Conservation (phyloP, 202 grass and related monocot genomes). For the Dendrocalamus latiflorus region DNA sequence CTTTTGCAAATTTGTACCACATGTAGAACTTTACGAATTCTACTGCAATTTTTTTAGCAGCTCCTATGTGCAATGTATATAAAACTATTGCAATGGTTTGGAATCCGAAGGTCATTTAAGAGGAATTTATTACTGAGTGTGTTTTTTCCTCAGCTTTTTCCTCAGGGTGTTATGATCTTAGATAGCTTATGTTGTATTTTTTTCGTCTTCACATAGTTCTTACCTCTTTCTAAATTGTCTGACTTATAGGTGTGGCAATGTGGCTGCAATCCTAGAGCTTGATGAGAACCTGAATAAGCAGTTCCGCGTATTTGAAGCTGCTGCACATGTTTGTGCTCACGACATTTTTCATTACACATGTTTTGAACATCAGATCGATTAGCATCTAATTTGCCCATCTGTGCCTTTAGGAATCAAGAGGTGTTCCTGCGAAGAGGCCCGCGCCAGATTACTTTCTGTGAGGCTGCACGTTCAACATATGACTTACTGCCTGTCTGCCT, state of each 20-base stretch:
- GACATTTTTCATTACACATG: not conserved
- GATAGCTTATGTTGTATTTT: not conserved
- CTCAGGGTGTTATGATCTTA: not conserved
- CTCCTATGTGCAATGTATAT: not conserved
- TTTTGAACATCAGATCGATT: not conserved
- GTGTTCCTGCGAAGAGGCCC: constrained; percentile 85
- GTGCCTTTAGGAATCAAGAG: constrained; percentile 76
- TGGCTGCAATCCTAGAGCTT: constrained; percentile 96
- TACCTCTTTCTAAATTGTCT: constrained; percentile 15
- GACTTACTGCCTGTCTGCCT: not conserved
- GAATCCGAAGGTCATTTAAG: not conserved
- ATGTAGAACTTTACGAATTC: not conserved
- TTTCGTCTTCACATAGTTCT: not conserved
- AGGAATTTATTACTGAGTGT: not conserved
- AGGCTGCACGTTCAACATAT: not conserved
- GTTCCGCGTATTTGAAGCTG: constrained; percentile 91
- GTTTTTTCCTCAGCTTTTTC: not conserved
- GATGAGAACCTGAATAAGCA: constrained; percentile 88
- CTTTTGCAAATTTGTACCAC: not conserved
- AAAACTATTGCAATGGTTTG: not conserved
- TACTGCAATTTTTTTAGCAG: not conserved
- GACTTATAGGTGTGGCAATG: constrained; percentile 83
- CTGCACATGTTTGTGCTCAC: constrained; percentile 72
- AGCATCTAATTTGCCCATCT: too few relatives aligned
- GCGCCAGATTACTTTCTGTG: constrained; percentile 93